Base-by-base conservation (phyloP, 2,329 filamentous ascomycete species). In the Fusarium drepaniforme region DNA sequence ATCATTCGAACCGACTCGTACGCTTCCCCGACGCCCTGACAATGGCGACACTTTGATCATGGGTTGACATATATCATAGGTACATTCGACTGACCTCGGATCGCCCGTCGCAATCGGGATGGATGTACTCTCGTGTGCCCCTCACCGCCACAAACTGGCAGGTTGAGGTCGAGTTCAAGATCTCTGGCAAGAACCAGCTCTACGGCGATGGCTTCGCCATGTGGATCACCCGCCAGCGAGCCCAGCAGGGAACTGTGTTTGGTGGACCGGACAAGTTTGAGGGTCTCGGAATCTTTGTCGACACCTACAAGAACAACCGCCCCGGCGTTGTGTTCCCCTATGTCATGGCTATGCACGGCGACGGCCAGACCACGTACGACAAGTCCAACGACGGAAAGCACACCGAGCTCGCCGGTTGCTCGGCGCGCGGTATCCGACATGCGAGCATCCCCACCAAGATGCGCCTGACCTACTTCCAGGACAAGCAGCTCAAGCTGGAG, bases 241-340 rank as follows among this genome's bases (percentile, higher is more conserved):
- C 91, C 37, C 90, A 92, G 78, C 85, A 88, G 69, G 97, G 97
- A 18, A 89, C 92, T 13, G 96, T 99, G 42, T 99, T 99, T 84
- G 97, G 97, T 61, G 93, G 92, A 77, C 88, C 89, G 35, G 96
- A 99, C 85, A 91, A 91, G 75, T 99, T 98, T 79, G 96, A 99
- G 83, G 97, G 97, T 6, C 89, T 99, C 57, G 97, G 95, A 65
- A 90, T 99, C 84, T 98, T 98, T 87, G 91, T 99, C 86, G 97
- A 99, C 83, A 99, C 97, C 53, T 99, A 99, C 89, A 99, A 99
- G 91, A 99, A 99, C 88, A 98, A 98, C 87, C 92, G 97, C 16
- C 96, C 97, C 1, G 97, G 97, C 51, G 93, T 95, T 49, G 94
- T 98, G 57, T 99, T 99, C 85, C 97, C 97, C 61, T 98, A 98